Percentiles rank a stretch among this genome's conserved stretches.
phyloP scores from a whole-genome alignment of 306 rosid species.

The Myrica gale region DNA sequence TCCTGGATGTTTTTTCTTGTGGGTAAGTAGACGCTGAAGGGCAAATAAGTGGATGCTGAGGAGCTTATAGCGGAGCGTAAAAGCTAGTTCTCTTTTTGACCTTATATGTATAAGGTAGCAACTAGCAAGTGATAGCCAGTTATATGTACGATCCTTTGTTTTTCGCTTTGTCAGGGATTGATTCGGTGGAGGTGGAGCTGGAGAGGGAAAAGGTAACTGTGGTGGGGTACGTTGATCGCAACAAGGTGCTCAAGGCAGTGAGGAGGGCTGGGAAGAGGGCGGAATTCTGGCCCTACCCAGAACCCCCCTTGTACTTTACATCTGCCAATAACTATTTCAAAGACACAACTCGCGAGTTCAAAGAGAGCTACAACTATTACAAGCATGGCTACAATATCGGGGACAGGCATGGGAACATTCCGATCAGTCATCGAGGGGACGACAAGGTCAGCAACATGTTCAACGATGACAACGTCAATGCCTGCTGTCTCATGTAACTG shows the following conservation, averaged over 20 bases:
- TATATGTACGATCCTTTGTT: neutral
- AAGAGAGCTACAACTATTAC: slow-evolving; percentile 81
- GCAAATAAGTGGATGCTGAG: too few relatives aligned
- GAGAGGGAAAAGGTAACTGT: slow-evolving; percentile 72
- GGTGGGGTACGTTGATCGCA: slow-evolving; percentile 67
- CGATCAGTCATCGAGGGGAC: slow-evolving; percentile 68
- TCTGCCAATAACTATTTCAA: slow-evolving; percentile 58
- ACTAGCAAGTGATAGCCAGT: too few relatives aligned
- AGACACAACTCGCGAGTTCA: slow-evolving; percentile 72
- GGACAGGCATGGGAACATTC: slow-evolving; percentile 73
- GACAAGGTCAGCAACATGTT: slow-evolving; percentile 93
- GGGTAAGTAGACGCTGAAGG: too few relatives aligned
- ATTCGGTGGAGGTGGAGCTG: slow-evolving; percentile 72
- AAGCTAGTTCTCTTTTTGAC: too few relatives aligned
- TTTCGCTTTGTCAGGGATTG: slow-evolving; percentile 53
- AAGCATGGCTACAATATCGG: slow-evolving; percentile 82
- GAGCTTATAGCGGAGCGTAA: too few relatives aligned
- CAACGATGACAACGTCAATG: slow-evolving; percentile 89
- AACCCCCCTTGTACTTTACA: slow-evolving; percentile 80
- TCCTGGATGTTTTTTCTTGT: too few relatives aligned
- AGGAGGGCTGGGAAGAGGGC: slow-evolving; percentile 91
- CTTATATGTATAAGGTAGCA: too few relatives aligned
- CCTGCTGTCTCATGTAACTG: slow-evolving; percentile 72
- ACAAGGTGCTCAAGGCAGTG: slow-evolving; percentile 79
- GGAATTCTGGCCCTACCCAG: slow-evolving; percentile 84